Base-by-base conservation (phyloP, 345 rosid genomes). In the Nephelium lappaceum region DNA sequence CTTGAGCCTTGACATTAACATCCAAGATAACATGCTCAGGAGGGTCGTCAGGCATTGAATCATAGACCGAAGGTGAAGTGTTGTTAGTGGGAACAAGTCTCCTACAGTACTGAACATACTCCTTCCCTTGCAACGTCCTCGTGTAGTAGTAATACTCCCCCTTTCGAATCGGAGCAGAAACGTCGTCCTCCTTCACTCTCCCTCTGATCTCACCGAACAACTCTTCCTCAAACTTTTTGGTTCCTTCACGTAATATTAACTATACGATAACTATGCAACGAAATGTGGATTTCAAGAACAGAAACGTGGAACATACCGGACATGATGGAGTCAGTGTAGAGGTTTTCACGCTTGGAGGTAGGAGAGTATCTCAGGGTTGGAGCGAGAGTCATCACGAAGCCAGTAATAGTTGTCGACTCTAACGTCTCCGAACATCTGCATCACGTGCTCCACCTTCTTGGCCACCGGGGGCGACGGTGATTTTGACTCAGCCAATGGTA, bases 301-400 rank as follows among this genome's bases (percentile, higher is more conserved):
- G 36, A 31, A 31, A 31, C 36, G 36, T 31, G 36, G 36, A 31
- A 53, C 16, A 11, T 72, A 92, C 97, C 95, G 43, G 96, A 77
- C 96, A 91, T 86, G 75, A 86, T 63, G 43, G 71, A 79, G 49
- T 86, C 86, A 24, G 91, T 86, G 84, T 91, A 95, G 27, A 67
- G 85, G 61, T 95, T 93, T 80, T 95, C 99, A 76, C 86, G 87
- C 42, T n/a, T 81, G 79, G 62, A 93, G 93, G 64, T 95, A 78
- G 78, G 92, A 80, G 42, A 93, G 79, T 74, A 93, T 77, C 0
- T 90, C 89, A 65, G 91, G 85, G 77, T 87, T 67, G 61, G 90
- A 76, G 81, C 98, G 97, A 60, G 98, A 90, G 77, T 95, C 98
- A 38, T 95, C 98, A 15, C 97, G 97, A 16, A 95, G 97, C 98